Evolutionary conservation across 2,329 filamentous ascomycete species (phyloP), one percentile per base, ranked within the genome.

Genomic region (Talaromyces sp.): DNA sequence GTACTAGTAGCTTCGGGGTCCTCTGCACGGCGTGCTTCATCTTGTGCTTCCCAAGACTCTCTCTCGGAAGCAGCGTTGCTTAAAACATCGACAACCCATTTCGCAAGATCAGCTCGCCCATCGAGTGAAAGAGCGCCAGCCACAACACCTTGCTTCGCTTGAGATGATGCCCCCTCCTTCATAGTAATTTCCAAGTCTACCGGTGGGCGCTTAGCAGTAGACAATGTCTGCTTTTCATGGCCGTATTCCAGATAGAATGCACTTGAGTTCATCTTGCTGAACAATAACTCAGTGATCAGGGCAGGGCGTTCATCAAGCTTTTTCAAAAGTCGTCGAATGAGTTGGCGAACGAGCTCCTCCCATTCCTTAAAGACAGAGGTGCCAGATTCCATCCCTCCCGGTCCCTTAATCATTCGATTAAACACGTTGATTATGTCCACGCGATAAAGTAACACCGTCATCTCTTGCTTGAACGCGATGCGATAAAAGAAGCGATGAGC

Each of bases 401-500:
- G 89, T 0, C 93, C 93, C 70, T 95, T 95, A 71, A 97, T 88
- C 85, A 99, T 92, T 66, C 86, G 88, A 68, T 96, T 86, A 45
- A 99, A 86, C 1, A 97, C 80, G 39, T 89, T 86, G 42, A 99
- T 85, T 32, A 97, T 96, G 68, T 97, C 94, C 4, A 96, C 84
- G 9, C 93, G 86, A 73, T 91, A 97, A 1, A 99, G 80, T 76
- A 97, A 84, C 19, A 97, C 87, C 51, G 86, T 87, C 77, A 94
- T 86, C 42, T 97, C 90, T 71, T 96, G 89, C 75, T 97, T 99
- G 79, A 97, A 97, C 0, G 91, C 91, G 10, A 96, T 81, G 0
- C 93, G 87, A 67, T 97, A 95, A 66, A 99, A 92, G 71, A 93
- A 99, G 6, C 94, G 88, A 74, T 97, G 94, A 11, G 88, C 88